These are phyloP conservation scores for Lentinula sp. DNA, from an alignment of 768 basidiomycete genomes.

Conservation along the genomic window DNA sequence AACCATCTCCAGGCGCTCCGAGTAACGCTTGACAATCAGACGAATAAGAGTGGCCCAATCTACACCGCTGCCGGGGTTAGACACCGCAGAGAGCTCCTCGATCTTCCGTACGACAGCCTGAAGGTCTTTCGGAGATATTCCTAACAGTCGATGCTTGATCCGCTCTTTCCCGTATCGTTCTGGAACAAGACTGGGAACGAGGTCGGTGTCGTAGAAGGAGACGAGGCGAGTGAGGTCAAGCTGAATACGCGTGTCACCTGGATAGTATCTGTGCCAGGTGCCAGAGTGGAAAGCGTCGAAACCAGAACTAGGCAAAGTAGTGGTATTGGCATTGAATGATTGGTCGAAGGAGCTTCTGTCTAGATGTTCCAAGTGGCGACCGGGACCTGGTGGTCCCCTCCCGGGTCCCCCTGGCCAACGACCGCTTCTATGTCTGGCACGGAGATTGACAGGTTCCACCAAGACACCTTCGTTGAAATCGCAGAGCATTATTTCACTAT, in stretches of 20 bases:
- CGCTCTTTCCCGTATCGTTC: slow-evolving; percentile 23
- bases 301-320: neutral
- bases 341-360: too few species aligned
- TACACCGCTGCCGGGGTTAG: slow-evolving; percentile 16
- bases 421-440: neutral
- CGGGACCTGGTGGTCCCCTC: neutral
- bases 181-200: slow-evolving; percentile 28
- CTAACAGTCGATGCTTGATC: slow-evolving; percentile 27
- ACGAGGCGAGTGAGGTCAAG: slow-evolving; percentile 34
- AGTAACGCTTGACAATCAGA: slow-evolving; percentile 34
- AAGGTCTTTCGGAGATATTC: slow-evolving; percentile 23
- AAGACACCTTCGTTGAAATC: slow-evolving; percentile 35
- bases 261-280: slow-evolving; percentile 33
- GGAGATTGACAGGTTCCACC: slow-evolving; percentile 28
- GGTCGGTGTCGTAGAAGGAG: slow-evolving; percentile 35
- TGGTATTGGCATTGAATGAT: neutral
- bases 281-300: slow-evolving; percentile 25
- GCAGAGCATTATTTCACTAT: slow-evolving; percentile 43
- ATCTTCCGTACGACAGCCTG: slow-evolving; percentile 18
- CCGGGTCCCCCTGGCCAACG: slow-evolving; percentile 2
- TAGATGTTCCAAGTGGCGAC: neutral
- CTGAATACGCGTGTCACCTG: slow-evolving; percentile 36
- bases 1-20: slow-evolving; percentile 33
- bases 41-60: slow-evolving; percentile 36
- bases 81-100: slow-evolving; percentile 15